Base-by-base conservation (phyloP, 257 asterid genomes). In the Ajuga chamaepitys region DNA sequence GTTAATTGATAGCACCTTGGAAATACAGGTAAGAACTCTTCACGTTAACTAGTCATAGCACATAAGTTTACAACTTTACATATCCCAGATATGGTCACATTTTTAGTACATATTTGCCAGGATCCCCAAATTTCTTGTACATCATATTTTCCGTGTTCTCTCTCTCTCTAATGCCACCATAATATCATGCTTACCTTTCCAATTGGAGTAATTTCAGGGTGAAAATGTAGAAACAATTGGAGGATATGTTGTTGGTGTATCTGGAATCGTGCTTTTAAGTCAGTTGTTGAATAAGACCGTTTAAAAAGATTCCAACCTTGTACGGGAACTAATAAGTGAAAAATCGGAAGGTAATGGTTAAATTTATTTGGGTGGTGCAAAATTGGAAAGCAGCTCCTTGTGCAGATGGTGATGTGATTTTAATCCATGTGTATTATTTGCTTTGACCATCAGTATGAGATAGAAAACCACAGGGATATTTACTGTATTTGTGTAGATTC, bases 11-110 rank as follows among this genome's bases (percentile, higher is more conserved):
- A 56, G 65, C 65, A 72, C 83, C 76, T 50, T 76, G 83, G 73
- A 83, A 79, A 81, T 74, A 79, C 78, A 67, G 90, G 93, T 82
- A 62, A 59, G 47, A 5, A 40, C 57, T 44, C 37, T 38, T 40
- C 4, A 18, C 17, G 21, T 28, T 14, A 30, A n/a, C n/a, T n/a
- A n/a, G n/a, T n/a, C 12, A 13, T 25, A 28, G 4, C 14, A 13
- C 24, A 64, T 21, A 8, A n/a, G n/a, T n/a, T n/a, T n/a, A n/a
- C n/a, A 47, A 30, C 4, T 0, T 17, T 2, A 48, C 32, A 18
- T 9, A 14, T 35, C 5, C 35, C 16, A 55, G 44, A 14, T 35
- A 11, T 1, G 37, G 37, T 30, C 7, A 8, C 37, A 30, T 30
- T 30, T 30, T 30, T 30, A 30, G 37, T 30, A 30, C 7, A 30